Evolutionary conservation across 2,329 filamentous ascomycete genomes (phyloP).

Genomic region (Rachicladosporium sp.): DNA sequence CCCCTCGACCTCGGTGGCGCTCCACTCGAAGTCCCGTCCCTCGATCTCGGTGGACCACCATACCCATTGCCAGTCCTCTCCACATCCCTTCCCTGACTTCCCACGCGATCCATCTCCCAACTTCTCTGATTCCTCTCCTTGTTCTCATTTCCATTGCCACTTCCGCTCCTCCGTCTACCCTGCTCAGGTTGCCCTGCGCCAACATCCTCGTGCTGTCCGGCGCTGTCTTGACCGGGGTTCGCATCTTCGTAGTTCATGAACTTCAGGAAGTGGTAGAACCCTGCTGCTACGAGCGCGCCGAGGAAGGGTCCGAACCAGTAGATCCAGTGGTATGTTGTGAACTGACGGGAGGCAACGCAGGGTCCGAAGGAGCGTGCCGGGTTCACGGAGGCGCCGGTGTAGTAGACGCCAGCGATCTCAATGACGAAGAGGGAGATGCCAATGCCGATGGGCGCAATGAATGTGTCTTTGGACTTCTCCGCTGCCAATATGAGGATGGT

Average conservation of each 20-base stretch:
- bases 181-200: no score
- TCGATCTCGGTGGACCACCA: no score
- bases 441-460: constrained; percentile 58
- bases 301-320: constrained; percentile 33
- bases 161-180: no score
- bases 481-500: constrained; percentile 58
- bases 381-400: constrained; percentile 32
- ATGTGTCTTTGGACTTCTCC: constrained; percentile 61
- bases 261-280: constrained; percentile 39
- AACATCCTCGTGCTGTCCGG: constrained; percentile 31
- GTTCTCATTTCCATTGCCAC: no score
- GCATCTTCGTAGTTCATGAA: constrained; percentile 39
- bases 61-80: no score
- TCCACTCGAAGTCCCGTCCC: no score
- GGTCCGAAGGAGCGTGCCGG: constrained; percentile 31
- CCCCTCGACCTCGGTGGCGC: no score
- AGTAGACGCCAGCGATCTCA: constrained; percentile 37
- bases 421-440: constrained; percentile 57
- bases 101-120: no score
- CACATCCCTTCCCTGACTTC: no score
- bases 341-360: constrained; percentile 25
- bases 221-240: constrained; percentile 34
- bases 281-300: constrained; percentile 33
- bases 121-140: no score
- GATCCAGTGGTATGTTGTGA: constrained; percentile 30